Base-by-base conservation (phyloP, 805 yeast species). In the Yarrowia divulgata region DNA sequence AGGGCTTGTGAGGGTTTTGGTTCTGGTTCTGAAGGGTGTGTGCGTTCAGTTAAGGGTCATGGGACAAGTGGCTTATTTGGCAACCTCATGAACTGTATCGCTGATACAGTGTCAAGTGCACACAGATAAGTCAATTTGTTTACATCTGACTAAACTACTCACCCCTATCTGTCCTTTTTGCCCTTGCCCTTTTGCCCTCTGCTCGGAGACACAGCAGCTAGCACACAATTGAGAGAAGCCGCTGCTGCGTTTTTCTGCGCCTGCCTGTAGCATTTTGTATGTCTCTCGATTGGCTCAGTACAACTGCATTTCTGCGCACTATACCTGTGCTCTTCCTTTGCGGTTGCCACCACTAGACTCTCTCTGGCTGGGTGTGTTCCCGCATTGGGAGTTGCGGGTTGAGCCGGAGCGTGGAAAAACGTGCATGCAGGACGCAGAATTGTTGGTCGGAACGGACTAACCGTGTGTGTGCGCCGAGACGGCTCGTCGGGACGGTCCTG, bases 301-400 rank as follows among this genome's bases (percentile, higher is more conserved):
- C 23, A 9, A 4, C 8, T 34, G 55, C 58, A 54, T 23, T 23
- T 55, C 46, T 57, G 48, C 48, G 12, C 35, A 42, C 63, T 57
- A 42, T 48, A 57, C 63, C 46, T 39, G 29, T 23, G 63, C 62
- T 14, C 46, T 19, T 55, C 62, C 9, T 23, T 54, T 57, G 63
- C 48, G 63, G 48, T 57, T 57, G 63, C 63, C 63, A 39, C 46
- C 35, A 29, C 63, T 57, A 57, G 48, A 12, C 60, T 55, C 63
- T 23, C 29, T 23, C 29, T 23, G 29, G 29, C 29, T 16, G 63
- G 63, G 63, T 40, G 63, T 57, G 48, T 57, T 57, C 63, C 63
- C 63, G 63, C 63, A 57, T 57, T 57, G 63, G 63, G 63, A 57
- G 63, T 55, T 57, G 40, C 63, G 63, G 63, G 63, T 57, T 57